A percentile compares a stretch with the other conserved stretches of the same genome.
phyloP scores from a whole-genome alignment of 176 grass and related monocot species.

The Oryza brachyantha region DNA sequence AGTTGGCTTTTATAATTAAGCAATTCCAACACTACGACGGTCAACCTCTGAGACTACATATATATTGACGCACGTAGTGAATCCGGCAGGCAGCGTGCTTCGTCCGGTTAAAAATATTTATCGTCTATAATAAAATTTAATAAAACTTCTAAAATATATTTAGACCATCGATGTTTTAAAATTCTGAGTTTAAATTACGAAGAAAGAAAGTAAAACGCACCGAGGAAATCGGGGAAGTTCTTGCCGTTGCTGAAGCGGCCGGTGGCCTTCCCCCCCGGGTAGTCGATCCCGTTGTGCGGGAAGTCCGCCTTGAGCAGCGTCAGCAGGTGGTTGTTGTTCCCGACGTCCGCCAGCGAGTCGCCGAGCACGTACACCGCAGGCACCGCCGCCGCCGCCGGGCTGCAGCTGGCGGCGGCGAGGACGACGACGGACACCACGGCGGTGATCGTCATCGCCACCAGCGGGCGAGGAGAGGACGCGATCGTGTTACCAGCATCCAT shows the following conservation, averaged over 20 bases:
- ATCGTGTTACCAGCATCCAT: too few species aligned
- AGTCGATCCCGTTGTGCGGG: slow-evolving; percentile 87
- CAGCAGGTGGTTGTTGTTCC: slow-evolving; percentile 80
- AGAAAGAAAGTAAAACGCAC: too few species aligned
- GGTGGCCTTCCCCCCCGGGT: slow-evolving; percentile 60
- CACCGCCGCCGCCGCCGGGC: slow-evolving; percentile 2
- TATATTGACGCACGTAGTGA: too few species aligned
- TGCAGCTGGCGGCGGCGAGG: neutral
- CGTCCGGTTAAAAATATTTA: too few species aligned
- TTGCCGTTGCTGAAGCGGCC: slow-evolving; percentile 91
- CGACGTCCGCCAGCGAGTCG: slow-evolving; percentile 85
- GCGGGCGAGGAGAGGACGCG: neutral
- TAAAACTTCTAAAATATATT: too few species aligned
- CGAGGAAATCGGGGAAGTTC: slow-evolving; percentile 78
- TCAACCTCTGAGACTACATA: too few species aligned
- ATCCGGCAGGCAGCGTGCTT: too few species aligned
- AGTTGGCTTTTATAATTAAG: too few species aligned
- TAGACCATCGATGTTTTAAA: too few species aligned
- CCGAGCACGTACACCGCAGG: slow-evolving; percentile 79
- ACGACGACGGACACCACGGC: neutral
- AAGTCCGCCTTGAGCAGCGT: slow-evolving; percentile 79
- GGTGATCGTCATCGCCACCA: neutral
- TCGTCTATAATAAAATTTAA: too few species aligned
- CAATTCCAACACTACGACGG: too few species aligned
- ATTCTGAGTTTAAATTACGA: too few species aligned